Base-by-base conservation (phyloP, 192 early-diverging fungal species). In the Gorgonomyces haynaldii region DNA sequence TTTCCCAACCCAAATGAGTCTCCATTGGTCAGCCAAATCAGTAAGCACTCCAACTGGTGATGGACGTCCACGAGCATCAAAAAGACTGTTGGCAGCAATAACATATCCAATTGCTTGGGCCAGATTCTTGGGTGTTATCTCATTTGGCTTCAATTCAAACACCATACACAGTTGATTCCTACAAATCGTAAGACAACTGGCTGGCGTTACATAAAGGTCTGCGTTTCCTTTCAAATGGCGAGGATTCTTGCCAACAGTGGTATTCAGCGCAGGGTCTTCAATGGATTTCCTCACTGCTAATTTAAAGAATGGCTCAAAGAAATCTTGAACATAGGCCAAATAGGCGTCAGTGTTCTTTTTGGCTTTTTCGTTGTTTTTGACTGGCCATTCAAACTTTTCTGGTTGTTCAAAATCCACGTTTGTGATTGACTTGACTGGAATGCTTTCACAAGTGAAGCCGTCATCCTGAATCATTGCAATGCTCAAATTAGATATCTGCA, bases 401-500 rank as follows among this genome's bases (percentile, higher is more conserved):
- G 32, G 32, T 9, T 9, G 9, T 9, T 8, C 8, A 34, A 34
- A 34, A n/a, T 34, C 32, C 32, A 34, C 8, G 9, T n/a, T 34
- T 34, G 8, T 34, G 32, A n/a, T 8, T 9, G 32, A 34, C 32
- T 34, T 34, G 8, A 34, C 32, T n/a, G n/a, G 9, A 9, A 9
- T 34, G 8, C 9, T n/a, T 8, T 9, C 8, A 34, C n/a, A 34
- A 34, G 32, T 9, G 32, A 9, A 34, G n/a, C 32, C 32, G 32
- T 34, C 32, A 9, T 34, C n/a, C 9, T 34, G 9, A 34, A 34
- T 34, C n/a, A n/a, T 34, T 9, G 8, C 32, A 34, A 34, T 9
- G 32, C n/a, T 34, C 32, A 34, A n/a, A 34, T n/a, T 34, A n/a
- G 32, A 34, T 34, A 34, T 34, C n/a, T 34, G 32, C 32, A 34